Base-by-base conservation (phyloP, 257 asterid species). In the Solanum arcanum region DNA sequence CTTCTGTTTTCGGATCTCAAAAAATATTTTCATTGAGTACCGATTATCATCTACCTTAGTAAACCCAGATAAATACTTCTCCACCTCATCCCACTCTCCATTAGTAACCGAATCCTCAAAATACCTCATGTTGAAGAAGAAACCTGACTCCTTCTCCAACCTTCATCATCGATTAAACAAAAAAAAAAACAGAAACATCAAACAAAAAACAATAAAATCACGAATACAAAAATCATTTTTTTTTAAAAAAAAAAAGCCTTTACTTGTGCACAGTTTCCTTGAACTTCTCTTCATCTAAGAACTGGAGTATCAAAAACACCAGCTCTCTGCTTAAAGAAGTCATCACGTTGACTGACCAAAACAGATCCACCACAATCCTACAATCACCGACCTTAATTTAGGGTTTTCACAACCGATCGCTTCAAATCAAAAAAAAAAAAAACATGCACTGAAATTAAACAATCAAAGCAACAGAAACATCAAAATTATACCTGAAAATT, bases 101-200 rank as follows among this genome's bases (percentile, higher is more conserved):
- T 91, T 90, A 37, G 89, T 86, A 86, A 92, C 92, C 9, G 87
- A 62, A 4, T 93, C 93, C 90, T 94, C 95, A 75, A 94, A 90
- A 81, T 94, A 90, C 87, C 88, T 91, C 91, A 93, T 87, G 88
- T 91, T 92, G 91, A 94, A 94, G 93, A 87, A 93, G 49, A 91
- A 86, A 25, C 96, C 93, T 0, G 95, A 94, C 60, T 94, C 98
- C 89, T 91, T 92, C 94, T 94, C 98, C 92, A 92, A 86, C 31
- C 98, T 93, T 86, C 76, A 90, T 64, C 70, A 84, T 86, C 83
- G 35, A 83, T 83, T 14, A 84, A 37, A 37, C 39, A 37, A 49
- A 18, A 35, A 68, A 68, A 47, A 5, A 13, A 5, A 47, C 23
- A 35, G 20, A 44, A 84, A 76, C 66, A 66, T 14, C 12, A 39